A percentile compares a stretch with the other conserved stretches of the same genome.
phyloP scores from a whole-genome alignment of 2,329 filamentous ascomycete genomes.

The Fusarium lateritium region DNA sequence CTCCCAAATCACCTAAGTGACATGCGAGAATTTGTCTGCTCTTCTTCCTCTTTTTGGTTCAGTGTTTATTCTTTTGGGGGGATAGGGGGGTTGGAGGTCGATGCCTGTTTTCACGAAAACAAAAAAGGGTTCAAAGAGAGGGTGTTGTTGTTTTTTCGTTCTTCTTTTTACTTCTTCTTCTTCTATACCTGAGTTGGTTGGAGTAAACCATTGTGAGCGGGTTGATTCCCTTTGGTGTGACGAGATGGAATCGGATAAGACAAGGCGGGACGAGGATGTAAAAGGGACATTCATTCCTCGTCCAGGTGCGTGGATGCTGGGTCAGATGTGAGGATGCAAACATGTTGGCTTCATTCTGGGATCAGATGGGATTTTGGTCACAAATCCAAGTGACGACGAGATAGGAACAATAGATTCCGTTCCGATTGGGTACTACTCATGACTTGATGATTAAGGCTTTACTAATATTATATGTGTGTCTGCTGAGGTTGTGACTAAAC shows the following conservation, averaged over 20 bases:
- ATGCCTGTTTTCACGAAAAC: slow-evolving; percentile 37
- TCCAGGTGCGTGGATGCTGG: slow-evolving; percentile 40
- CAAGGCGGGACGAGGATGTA: slow-evolving; percentile 25
- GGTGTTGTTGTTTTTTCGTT: slow-evolving; percentile 25
- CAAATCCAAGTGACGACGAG: slow-evolving; percentile 37
- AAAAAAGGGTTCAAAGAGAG: slow-evolving; percentile 38
- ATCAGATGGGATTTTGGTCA: slow-evolving; percentile 47
- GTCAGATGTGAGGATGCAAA: slow-evolving; percentile 46
- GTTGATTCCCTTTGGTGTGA: slow-evolving; percentile 38
- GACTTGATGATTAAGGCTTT: slow-evolving; percentile 22
- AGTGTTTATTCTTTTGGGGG: slow-evolving; percentile 31
- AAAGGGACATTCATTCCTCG: slow-evolving; percentile 23
- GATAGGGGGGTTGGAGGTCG: slow-evolving; percentile 26
- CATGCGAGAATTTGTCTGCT: slow-evolving; percentile 27
- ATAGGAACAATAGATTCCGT: slow-evolving; percentile 50
- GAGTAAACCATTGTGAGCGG: slow-evolving; percentile 41
- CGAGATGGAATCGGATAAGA: slow-evolving; percentile 13
- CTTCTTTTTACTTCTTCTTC: slow-evolving; percentile 36
- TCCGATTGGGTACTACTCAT: slow-evolving; percentile 46
- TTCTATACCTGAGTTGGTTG: slow-evolving; percentile 52
- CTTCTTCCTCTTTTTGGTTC: slow-evolving; percentile 36
- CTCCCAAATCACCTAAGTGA: slow-evolving; percentile 20
- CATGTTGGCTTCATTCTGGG: slow-evolving; percentile 45
- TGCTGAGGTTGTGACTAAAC: neutral
- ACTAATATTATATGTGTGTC: neutral